phyloP scores from a whole-genome alignment of 1,284 basidiomycete genomes.

The Vanrija sp. region DNA sequence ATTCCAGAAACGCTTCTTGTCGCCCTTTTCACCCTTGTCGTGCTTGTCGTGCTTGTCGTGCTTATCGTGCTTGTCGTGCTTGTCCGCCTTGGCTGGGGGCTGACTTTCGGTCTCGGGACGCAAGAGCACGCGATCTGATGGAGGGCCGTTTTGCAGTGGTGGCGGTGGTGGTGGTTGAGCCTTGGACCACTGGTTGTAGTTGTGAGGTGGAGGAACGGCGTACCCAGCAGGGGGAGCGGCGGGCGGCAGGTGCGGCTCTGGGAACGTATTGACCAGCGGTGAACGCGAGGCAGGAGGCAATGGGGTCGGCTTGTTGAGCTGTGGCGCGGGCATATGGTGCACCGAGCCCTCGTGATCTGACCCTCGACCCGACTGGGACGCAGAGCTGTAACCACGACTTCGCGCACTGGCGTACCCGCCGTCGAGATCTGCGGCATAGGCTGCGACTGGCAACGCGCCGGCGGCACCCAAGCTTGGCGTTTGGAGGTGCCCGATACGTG shows the following conservation, averaged over 20 bases:
- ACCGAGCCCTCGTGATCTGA: conserved; percentile 15
- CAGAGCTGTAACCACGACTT: conserved; percentile 11
- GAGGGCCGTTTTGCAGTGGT: neutral
- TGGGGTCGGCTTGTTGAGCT: conserved; percentile 11
- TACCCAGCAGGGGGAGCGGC: neutral
- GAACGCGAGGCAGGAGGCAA: neutral
- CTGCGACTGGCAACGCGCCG: conserved; percentile 13
- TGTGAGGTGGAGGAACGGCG: no score
- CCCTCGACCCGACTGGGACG: conserved; percentile 13
- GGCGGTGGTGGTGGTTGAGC: neutral
- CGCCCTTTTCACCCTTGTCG: conserved; percentile 7
- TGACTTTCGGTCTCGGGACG: neutral
- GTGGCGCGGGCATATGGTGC: neutral
- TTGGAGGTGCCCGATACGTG: conserved; percentile 8
- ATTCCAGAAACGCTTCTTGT: conserved; percentile 15
- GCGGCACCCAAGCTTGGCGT: conserved; percentile 13
- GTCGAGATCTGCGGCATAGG: conserved; percentile 17
- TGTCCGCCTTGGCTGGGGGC: neutral
- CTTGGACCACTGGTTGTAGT: neutral
- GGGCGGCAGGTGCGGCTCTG: neutral
- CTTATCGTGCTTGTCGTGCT: neutral
- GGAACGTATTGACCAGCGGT: conserved; percentile 15
- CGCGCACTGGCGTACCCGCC: conserved; percentile 13
- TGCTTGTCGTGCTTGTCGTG: conserved; percentile 11
- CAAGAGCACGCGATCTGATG: neutral